Percentiles rank a stretch among this genome's conserved stretches.
Evolutionary conservation across 306 rosid species (phyloP).

Genomic region (Prunus persica): Prunus_persica_NCBIv2 NC_034010.1:8837501-8838000

Average conservation of each 20-base stretch:
- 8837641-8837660: slow-evolving; percentile 18
- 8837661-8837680: slow-evolving; percentile 16
- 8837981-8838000: not conserved
- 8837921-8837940: not conserved
- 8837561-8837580: slow-evolving; percentile 19
- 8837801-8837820: slow-evolving; percentile 6
- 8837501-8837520: slow-evolving; percentile 20
- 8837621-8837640: slow-evolving; percentile 17
- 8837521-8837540: slow-evolving; percentile 22
- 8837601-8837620: slow-evolving; percentile 15
- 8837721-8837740: slow-evolving; percentile 19
- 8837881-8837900: not conserved
- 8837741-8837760: slow-evolving; percentile 18
- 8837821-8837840: not conserved
- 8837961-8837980: not conserved
- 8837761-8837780: not conserved
- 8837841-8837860: not conserved
- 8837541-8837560: slow-evolving; percentile 2
- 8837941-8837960: not conserved
- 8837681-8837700: slow-evolving; percentile 18
- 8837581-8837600: slow-evolving; percentile 26
- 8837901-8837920: not conserved
- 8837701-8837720: slow-evolving; percentile 15
- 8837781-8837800: not conserved
- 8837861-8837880: slow-evolving; percentile 5